A percentile compares a stretch with the other conserved stretches of the same genome.
These are phyloP conservation scores for Nyctanthes arbortristis DNA, from an alignment of 257 asterid genomes.

Conservation along the genomic window DNA sequence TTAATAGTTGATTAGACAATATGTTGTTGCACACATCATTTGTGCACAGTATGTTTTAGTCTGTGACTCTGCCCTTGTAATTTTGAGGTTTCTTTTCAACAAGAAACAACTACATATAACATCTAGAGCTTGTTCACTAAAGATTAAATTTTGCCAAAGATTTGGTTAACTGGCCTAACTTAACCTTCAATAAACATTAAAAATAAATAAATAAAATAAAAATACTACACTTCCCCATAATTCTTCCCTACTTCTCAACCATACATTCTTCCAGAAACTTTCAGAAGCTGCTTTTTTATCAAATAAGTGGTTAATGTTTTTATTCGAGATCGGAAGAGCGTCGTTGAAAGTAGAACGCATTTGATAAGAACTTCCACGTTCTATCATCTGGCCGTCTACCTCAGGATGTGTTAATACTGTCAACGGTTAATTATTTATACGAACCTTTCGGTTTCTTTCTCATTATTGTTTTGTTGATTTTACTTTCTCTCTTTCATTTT, in stretches of 20 bases:
- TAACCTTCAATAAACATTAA: too few species aligned
- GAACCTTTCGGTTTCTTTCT: not conserved
- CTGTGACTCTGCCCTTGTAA: not conserved
- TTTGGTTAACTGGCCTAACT: too few species aligned
- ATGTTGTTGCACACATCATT: not conserved
- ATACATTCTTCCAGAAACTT: too few species aligned
- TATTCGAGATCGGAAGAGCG: too few species aligned
- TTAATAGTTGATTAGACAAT: not conserved
- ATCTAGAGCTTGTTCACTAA: not conserved
- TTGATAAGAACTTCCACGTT: not conserved
- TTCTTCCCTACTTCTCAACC: too few species aligned
- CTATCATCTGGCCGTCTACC: not conserved
- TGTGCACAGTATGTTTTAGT: not conserved
- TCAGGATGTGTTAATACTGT: not conserved
- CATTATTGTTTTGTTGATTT: not conserved
- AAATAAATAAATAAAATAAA: too few species aligned
- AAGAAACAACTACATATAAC: not conserved
- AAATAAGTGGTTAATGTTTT: too few species aligned
- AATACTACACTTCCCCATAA: too few species aligned
- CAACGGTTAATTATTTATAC: not conserved
- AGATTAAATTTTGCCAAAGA: too few species aligned
- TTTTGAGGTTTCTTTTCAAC: not conserved
- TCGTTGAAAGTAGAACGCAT: too few species aligned
- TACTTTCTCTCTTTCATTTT: not conserved
- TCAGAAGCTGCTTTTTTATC: too few species aligned